Conservation (phyloP, 805 yeast species). For the Kluyveromyces siamensis region DNA sequence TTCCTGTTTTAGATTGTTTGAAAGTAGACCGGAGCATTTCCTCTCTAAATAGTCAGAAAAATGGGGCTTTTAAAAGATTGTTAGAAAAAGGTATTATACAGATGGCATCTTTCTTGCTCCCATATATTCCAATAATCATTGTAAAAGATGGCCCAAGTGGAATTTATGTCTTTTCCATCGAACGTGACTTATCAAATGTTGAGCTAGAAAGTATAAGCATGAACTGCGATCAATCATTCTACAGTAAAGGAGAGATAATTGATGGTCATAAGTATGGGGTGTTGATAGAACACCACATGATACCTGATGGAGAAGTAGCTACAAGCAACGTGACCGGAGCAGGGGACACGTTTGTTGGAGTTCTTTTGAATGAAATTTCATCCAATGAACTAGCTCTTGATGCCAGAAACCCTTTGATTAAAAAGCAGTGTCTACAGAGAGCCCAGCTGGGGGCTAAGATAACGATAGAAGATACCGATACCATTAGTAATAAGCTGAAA, state of each 20-base stretch:
- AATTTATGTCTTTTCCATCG: constrained; percentile 36
- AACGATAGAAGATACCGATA: constrained; percentile 7
- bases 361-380: constrained; percentile 36
- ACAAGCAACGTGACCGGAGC: constrained; percentile 77
- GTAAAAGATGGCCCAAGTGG: constrained; percentile 66
- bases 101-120: constrained; percentile 62
- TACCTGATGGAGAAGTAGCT: constrained; percentile 28
- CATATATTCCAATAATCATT: constrained; percentile 57
- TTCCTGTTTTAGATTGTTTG: constrained; percentile 54
- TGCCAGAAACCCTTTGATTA: neutral
- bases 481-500: constrained; percentile 5
- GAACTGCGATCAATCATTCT: constrained; percentile 5
- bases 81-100: constrained; percentile 44
- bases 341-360: constrained; percentile 75
- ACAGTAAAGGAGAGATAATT: constrained; percentile 1
- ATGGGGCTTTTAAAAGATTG: constrained; percentile 22
- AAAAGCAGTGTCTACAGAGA: constrained; percentile 3
- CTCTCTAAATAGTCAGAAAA: constrained; percentile 8
- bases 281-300: constrained; percentile 52
- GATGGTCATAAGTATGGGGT: constrained; percentile 36
- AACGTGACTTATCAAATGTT: constrained; percentile 6
- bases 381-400: constrained; percentile 3
- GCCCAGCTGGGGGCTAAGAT: constrained; percentile 10
- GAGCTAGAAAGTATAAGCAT: constrained; percentile 9
- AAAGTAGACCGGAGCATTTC: constrained; percentile 29